Percentiles rank a stretch among this genome's conserved stretches.
Evolutionary conservation across 148 eudicot species (phyloP).

Genomic region (Amaranthus cruentus): DNA sequence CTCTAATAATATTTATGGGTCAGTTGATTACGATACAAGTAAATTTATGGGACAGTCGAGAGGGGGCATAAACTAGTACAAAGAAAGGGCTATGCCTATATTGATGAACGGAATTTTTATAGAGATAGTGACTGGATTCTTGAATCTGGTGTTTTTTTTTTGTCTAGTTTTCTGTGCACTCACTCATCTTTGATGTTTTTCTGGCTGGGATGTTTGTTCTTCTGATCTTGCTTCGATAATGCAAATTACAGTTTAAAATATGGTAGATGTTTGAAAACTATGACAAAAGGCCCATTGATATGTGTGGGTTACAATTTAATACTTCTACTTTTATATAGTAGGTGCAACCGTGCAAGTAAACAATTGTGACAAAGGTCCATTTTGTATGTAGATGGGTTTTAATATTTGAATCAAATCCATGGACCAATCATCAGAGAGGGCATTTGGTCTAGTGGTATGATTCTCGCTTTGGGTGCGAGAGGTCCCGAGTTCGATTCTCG

Average conservation of each 20-base stretch:
- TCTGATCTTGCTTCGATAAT: neutral
- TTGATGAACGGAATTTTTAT: neutral
- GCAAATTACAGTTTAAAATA: neutral
- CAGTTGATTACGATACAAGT: neutral
- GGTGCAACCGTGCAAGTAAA: neutral
- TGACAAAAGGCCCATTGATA: neutral
- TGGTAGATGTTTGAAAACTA: neutral
- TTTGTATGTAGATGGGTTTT: neutral
- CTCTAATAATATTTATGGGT: neutral
- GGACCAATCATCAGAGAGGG: constrained; percentile 27
- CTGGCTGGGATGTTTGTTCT: neutral
- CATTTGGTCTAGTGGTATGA: constrained; percentile 91
- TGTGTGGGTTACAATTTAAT: neutral
- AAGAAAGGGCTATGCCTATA: neutral
- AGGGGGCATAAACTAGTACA: neutral
- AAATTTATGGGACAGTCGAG: too few species aligned
- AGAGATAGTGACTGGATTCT: constrained; percentile 1
- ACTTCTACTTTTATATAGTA: too few species aligned
- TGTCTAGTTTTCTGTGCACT: neutral
- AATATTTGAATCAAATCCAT: neutral
- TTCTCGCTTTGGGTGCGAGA: constrained; percentile 94
- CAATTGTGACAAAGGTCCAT: neutral
- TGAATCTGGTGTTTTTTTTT: neutral
- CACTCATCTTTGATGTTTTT: neutral
- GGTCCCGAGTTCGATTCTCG: constrained; percentile 74